Evolutionary conservation across 306 rosid species (phyloP), one percentile per base, ranked within the genome.

Genomic region (Ormosia emarginata): DNA sequence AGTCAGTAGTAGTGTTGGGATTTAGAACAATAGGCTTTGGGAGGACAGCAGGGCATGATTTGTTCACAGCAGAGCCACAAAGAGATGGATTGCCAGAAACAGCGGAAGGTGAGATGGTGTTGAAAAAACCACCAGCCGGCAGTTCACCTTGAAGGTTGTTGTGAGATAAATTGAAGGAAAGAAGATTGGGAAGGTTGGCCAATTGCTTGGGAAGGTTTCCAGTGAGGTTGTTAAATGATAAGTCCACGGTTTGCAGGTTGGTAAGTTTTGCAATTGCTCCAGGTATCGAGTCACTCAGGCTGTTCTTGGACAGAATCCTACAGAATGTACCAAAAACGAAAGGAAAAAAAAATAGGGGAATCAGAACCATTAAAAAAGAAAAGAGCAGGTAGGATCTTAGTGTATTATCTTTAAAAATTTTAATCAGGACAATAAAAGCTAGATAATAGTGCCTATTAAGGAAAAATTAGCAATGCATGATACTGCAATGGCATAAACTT

Each of bases 11-110:
- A 68, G 97, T 85, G 86, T 96, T 93, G 67, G 99, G 99, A 76
- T 96, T 96, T 67, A 96, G 88, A 68, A 96, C 99, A 78, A 96
- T 96, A 64, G 99, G 99, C 82, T 96, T 96, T 15, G 99, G 98
- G 79, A 96, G 93, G 59, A 91, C 92, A 36, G 86, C 67, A 63
- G 98, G 97, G 85, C 99, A 96, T 49, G 97, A 90, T 62, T 77
- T 96, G 71, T 93, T 90, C 71, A 87, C 99, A 24, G 89, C 90
- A 50, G 99, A 86, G 52, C 99, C 99, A 59, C 99, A 96, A 33
- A 96, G 92, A 14, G 86, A 90, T 63, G 99, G 98, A 88, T 96
- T 96, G 58, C 97, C 94, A 5, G 86, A 55, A 72, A 96, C 92
- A 10, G 93, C 87, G 59, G 83, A 91, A 37, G 98, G 94, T 2